Evolutionary conservation across 1,284 basidiomycete genomes (phyloP), one percentile per base, ranked within the genome.

Genomic region (Naganishia albida): DNA sequence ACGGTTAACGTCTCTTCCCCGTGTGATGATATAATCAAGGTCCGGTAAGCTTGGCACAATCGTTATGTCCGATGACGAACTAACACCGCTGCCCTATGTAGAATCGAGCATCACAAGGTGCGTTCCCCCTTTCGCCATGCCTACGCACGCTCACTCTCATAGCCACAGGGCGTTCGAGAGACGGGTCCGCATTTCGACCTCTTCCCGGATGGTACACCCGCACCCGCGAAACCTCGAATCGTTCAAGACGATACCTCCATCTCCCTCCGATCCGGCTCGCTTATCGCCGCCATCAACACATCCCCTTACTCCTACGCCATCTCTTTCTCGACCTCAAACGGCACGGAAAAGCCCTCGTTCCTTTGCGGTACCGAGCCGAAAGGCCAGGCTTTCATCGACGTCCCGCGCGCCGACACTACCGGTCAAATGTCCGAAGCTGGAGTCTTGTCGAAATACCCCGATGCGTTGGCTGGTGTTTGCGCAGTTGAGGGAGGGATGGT

Each of bases 331-430:
- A 48, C 39, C 20, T 15, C 49, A 23, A 65, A 62, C 43, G 34
- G 44, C 53, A 43, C n/a, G 16, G 42, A 53, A 39, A 63, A 67
- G 25, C 51, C 55, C 38, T 38, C 48, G 40, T 63, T 68, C 53
- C 65, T 74, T 12, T 68, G 83, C 84, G 63, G 34, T 1, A 68
- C 68, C 28, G 85, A 85, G 2, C 76, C 78, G 51, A 87, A 86
- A 71, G 81, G 87, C 68, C 86, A 88, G 72, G 86, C 81, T 3
- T 72, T 88, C 18, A 85, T 84, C 62, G 86, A 89, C 69, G 82
- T 88, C 23, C 87, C 87, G 2, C 81, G 82, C 60, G 81, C 83
- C 64, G 87, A 85, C 83, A 86, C 86, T 0, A 72, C 82, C n/a
- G 78, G 79, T 8, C 84, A 82, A 48, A 85, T 86, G 26, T 83